Evolutionary conservation across 805 yeast genomes (phyloP).

Genomic region (Metschnikowia drakensbergensis): DNA sequence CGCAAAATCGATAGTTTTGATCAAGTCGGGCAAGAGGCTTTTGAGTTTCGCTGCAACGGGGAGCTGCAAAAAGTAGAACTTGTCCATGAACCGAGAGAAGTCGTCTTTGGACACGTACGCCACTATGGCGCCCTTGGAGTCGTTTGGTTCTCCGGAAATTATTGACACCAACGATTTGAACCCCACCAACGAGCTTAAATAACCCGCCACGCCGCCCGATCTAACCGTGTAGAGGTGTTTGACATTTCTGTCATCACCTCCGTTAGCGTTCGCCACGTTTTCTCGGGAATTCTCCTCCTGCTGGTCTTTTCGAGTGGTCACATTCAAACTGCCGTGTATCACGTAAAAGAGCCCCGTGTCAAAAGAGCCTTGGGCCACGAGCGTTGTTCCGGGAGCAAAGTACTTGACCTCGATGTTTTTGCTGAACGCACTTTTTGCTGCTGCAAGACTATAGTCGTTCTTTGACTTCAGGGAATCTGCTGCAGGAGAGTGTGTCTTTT

Average conservation of each 20-base stretch:
- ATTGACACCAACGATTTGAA: slow-evolving; percentile 73
- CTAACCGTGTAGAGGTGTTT: slow-evolving; percentile 54
- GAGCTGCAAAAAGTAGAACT: slow-evolving; percentile 69
- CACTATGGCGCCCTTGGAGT: slow-evolving; percentile 42
- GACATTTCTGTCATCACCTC: neutral
- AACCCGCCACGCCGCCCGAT: slow-evolving; percentile 86
- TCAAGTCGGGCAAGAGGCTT: slow-evolving; percentile 58
- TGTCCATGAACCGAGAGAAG: slow-evolving; percentile 66
- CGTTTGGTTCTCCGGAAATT: neutral
- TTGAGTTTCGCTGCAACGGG: slow-evolving; percentile 74
- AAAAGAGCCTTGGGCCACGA: slow-evolving; percentile 62
- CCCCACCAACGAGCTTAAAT: slow-evolving; percentile 75
- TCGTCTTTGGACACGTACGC: slow-evolving; percentile 66
- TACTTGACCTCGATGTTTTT: slow-evolving; percentile 54
- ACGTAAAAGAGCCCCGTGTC: slow-evolving; percentile 78
- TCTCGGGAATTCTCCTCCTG: slow-evolving; percentile 2
- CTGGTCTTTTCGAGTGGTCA: slow-evolving; percentile 22
- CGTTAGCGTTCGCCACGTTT: neutral
- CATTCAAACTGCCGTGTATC: slow-evolving; percentile 72
- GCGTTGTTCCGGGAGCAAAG: slow-evolving; percentile 47
- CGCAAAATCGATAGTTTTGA: slow-evolving; percentile 81
- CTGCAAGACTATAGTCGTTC: slow-evolving; percentile 38
- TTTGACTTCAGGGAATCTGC: neutral
- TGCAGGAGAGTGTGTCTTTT: neutral
- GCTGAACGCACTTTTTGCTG: slow-evolving; percentile 56